Percentiles rank a stretch among this genome's conserved stretches.
These are phyloP conservation scores for Botryosphaeria dothidea DNA, from an alignment of 2,329 filamentous ascomycete species.

Conservation along the genomic window DNA sequence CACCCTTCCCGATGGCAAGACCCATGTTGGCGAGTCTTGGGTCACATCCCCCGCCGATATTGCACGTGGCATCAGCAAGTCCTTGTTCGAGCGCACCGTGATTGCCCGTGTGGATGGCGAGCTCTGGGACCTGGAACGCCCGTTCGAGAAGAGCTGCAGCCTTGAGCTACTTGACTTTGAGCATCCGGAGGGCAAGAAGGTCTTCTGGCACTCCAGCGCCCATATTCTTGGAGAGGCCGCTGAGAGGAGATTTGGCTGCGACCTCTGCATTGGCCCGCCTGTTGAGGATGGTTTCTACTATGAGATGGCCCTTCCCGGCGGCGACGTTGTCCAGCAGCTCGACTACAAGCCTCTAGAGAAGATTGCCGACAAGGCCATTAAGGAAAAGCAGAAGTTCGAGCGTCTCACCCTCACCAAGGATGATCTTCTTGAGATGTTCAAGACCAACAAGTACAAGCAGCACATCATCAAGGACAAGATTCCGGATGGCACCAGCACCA, in stretches of 20 bases:
- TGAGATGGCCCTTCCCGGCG: conserved; percentile 83
- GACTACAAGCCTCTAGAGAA: conserved; percentile 87
- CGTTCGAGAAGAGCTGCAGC: conserved; percentile 83
- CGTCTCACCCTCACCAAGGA: conserved; percentile 86
- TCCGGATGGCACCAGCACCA: conserved; percentile 83
- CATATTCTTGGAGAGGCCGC: conserved; percentile 95
- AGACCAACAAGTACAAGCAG: conserved; percentile 97
- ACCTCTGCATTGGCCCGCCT: conserved; percentile 90
- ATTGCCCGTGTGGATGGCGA: conserved; percentile 82
- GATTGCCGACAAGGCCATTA: conserved; percentile 80
- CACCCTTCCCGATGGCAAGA: conserved; percentile 70
- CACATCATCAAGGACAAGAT: conserved; percentile 96
- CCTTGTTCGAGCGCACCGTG: conserved; percentile 79
- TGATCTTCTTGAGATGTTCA: conserved; percentile 92
- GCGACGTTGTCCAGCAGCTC: conserved; percentile 66
- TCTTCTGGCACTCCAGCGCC: conserved; percentile 97
- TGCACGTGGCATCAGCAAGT: conserved; percentile 79
- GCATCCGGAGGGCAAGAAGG: conserved; percentile 75
- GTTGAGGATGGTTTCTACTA: conserved; percentile 95
- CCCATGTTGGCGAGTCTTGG: conserved; percentile 77
- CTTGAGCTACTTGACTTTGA: conserved; percentile 85
- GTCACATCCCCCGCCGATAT: conserved; percentile 85
- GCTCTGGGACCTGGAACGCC: conserved; percentile 91
- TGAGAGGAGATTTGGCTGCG: conserved; percentile 86
- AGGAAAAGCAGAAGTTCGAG: conserved; percentile 96